Percentiles rank a stretch among this genome's conserved stretches.
Conservation (phyloP, 139 green algal species). For the Closterium sp. region DNA sequence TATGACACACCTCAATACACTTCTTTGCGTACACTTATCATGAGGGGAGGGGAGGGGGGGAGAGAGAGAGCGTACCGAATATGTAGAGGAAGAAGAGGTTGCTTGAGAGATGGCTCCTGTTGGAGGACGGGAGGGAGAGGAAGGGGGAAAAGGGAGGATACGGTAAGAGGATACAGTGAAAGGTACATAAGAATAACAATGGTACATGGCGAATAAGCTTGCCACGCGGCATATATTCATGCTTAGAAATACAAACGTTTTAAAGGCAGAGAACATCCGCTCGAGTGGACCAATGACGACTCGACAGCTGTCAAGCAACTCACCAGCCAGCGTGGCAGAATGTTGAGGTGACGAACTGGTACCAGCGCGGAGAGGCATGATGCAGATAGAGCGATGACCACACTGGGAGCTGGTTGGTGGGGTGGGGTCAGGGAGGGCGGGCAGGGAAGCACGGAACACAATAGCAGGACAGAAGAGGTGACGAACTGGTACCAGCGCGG, state of each 20-base stretch:
- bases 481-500: conserved; percentile 66
- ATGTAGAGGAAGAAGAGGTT: conserved; percentile 63
- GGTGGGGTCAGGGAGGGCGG: too few relatives aligned
- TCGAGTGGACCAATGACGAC: not conserved
- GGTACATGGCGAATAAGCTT: not conserved
- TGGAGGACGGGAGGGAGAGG: conserved; percentile 26
- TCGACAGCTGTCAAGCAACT: too few relatives aligned
- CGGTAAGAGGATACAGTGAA: too few relatives aligned
- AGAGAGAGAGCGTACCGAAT: conserved; percentile 35
- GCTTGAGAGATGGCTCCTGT: conserved; percentile 52
- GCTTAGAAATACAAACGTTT: too few relatives aligned
- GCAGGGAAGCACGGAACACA: too few relatives aligned
- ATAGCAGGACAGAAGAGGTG: too few relatives aligned
- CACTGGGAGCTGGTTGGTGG: not conserved
- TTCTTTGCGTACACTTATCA: conserved; percentile 45
- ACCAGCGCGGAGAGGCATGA: conserved; percentile 53
- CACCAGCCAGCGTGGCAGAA: conserved; percentile 62
- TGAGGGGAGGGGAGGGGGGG: not conserved
- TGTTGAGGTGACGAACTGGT: conserved; percentile 62
- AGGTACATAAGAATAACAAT: not conserved
- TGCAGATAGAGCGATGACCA: not conserved
- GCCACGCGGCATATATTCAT: not conserved
- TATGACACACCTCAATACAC: too few relatives aligned
- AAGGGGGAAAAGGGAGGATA: not conserved
- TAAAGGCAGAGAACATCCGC: too few relatives aligned